Evolutionary conservation across 2,329 filamentous ascomycete genomes (phyloP).

Genomic region (Oidium heveae): DNA sequence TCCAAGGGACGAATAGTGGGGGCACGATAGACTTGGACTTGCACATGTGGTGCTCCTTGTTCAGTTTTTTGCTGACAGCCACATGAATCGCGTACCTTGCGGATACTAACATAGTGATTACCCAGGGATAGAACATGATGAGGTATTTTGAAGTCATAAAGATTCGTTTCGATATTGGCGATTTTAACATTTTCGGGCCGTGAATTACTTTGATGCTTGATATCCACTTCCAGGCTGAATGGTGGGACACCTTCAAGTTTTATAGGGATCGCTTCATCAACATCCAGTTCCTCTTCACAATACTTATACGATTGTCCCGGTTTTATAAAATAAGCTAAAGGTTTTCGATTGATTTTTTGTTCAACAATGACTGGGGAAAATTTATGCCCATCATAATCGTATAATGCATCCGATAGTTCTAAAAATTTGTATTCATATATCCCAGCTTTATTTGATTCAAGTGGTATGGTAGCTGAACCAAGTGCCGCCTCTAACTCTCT

Average conservation of each 20-base stretch:
- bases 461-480: slow-evolving; percentile 49
- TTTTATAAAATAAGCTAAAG: slow-evolving; percentile 56
- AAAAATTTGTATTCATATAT: slow-evolving; percentile 69
- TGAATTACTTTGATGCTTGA: slow-evolving; percentile 68
- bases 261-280: slow-evolving; percentile 73
- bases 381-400: slow-evolving; percentile 43
- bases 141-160: slow-evolving; percentile 62
- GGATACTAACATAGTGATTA: slow-evolving; percentile 70
- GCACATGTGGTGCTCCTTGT: slow-evolving; percentile 46
- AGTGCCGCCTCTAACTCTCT: slow-evolving; percentile 57
- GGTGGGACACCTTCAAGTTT: slow-evolving; percentile 61
- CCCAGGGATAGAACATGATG: slow-evolving; percentile 65
- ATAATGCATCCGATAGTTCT: slow-evolving; percentile 62
- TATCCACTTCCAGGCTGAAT: slow-evolving; percentile 74
- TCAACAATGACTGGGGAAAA: slow-evolving; percentile 44
- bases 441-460: slow-evolving; percentile 69
- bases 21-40: slow-evolving; percentile 80
- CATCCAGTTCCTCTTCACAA: slow-evolving; percentile 60
- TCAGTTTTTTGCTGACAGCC: slow-evolving; percentile 66
- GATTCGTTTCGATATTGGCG: slow-evolving; percentile 48
- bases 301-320: slow-evolving; percentile 89
- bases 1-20: slow-evolving; percentile 78
- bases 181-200: slow-evolving; percentile 63
- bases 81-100: slow-evolving; percentile 65
- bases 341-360: slow-evolving; percentile 66